These are phyloP conservation scores for Kwoniella dendrophila DNA, from an alignment of 768 basidiomycete genomes.

Conservation along the genomic window DNA sequence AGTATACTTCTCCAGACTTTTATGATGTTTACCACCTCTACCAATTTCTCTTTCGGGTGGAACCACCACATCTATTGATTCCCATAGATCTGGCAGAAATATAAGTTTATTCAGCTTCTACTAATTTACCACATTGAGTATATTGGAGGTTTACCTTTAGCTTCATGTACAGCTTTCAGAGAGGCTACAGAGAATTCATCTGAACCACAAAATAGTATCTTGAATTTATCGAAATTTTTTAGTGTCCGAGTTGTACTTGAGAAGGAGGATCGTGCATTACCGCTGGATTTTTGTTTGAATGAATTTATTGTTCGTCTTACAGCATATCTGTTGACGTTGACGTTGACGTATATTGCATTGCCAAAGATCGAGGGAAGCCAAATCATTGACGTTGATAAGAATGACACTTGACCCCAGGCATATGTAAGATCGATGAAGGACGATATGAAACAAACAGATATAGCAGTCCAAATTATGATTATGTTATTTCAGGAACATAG, in stretches of 20 bases:
- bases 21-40: conserved; percentile 62
- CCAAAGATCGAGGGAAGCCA: too few species aligned
- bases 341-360: too few species aligned
- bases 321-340: too few species aligned
- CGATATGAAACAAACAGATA: too few species aligned
- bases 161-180: conserved; percentile 66
- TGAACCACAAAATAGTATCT: conserved; percentile 80
- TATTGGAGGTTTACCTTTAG: conserved; percentile 68
- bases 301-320: background rate
- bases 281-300: background rate
- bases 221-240: conserved; percentile 17
- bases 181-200: conserved; percentile 83
- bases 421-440: too few species aligned
- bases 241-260: background rate
- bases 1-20: conserved; percentile 14
- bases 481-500: background rate
- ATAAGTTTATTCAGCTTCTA: too few species aligned
- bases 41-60: conserved; percentile 70
- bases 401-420: too few species aligned
- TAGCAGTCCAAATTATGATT: too few species aligned
- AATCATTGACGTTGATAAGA: too few species aligned
- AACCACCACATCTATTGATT: conserved; percentile 68
- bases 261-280: background rate
- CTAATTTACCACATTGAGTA: background rate
- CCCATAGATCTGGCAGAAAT: conserved; percentile 71